A percentile compares a stretch with the other conserved stretches of the same genome.
Evolutionary conservation across 2,329 filamentous ascomycete species (phyloP).

Genomic region (Penicillium sp.): DNA sequence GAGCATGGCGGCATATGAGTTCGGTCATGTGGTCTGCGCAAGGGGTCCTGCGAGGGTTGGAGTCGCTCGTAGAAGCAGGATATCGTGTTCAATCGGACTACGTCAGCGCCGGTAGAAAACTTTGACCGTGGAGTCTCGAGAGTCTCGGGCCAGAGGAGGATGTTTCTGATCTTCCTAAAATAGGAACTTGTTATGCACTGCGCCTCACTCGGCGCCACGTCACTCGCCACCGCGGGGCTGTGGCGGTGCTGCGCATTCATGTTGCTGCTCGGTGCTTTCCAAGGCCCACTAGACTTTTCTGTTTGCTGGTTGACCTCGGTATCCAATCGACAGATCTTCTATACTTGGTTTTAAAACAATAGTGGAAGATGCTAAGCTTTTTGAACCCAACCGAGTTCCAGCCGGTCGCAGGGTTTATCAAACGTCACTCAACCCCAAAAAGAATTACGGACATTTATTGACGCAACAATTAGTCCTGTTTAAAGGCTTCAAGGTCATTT

Average conservation of each 20-base stretch:
- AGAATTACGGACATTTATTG: too few relatives aligned
- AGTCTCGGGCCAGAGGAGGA: conserved; percentile 1
- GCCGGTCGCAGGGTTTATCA: too few relatives aligned
- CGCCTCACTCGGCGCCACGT: conserved; percentile 14
- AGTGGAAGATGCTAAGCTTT: background rate
- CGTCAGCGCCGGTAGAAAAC: background rate
- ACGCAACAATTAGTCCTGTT: too few relatives aligned
- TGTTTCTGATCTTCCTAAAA: conserved; percentile 5
- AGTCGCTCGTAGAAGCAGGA: conserved; percentile 2
- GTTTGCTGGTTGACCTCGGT: background rate
- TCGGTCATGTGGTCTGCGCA: conserved; percentile 24
- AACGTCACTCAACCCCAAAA: too few relatives aligned
- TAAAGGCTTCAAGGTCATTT: too few relatives aligned
- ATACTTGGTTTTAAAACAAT: conserved; percentile 4
- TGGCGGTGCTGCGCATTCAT: conserved; percentile 2
- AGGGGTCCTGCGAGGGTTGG: conserved; percentile 6
- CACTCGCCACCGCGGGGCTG: conserved; percentile 16
- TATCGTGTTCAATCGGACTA: background rate
- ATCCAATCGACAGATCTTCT: conserved; percentile 5
- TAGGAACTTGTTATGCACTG: conserved; percentile 13
- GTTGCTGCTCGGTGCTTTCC: background rate
- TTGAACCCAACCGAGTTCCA: background rate
- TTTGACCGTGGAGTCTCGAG: background rate
- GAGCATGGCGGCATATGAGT: conserved; percentile 25
- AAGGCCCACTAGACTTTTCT: conserved; percentile 10